Evolutionary conservation across 768 basidiomycete genomes (phyloP).

Genomic region (Lactarius akahatsu): DNA sequence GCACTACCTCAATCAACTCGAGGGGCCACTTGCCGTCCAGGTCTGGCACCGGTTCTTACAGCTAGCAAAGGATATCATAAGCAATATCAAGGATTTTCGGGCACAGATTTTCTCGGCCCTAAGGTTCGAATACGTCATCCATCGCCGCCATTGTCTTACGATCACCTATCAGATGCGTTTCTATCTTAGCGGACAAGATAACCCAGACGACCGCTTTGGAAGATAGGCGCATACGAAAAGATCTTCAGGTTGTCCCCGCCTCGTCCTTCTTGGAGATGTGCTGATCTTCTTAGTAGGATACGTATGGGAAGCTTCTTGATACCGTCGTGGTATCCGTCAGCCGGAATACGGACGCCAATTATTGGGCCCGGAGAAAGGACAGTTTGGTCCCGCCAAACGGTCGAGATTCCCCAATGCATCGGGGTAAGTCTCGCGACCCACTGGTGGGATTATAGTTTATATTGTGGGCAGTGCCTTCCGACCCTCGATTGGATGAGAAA

Average conservation of each 20-base stretch:
- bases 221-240: slow-evolving; percentile 82
- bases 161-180: slow-evolving; percentile 56
- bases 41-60: slow-evolving; percentile 83
- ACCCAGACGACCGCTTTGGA: slow-evolving; percentile 90
- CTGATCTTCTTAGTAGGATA: slow-evolving; percentile 53
- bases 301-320: slow-evolving; percentile 83
- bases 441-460: slow-evolving; percentile 3
- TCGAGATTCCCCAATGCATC: slow-evolving; percentile 65
- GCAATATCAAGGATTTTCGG: slow-evolving; percentile 65
- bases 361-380: slow-evolving; percentile 77
- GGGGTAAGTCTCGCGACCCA: slow-evolving; percentile 41
- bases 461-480: slow-evolving; percentile 30
- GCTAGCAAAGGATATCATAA: slow-evolving; percentile 75
- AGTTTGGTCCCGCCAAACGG: slow-evolving; percentile 55
- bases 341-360: slow-evolving; percentile 69
- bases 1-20: slow-evolving; percentile 75
- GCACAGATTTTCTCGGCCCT: slow-evolving; percentile 68
- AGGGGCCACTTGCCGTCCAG: slow-evolving; percentile 90
- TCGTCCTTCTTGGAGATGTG: not conserved
- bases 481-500: slow-evolving; percentile 63
- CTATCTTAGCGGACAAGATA: slow-evolving; percentile 78
- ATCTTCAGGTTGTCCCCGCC: slow-evolving; percentile 62
- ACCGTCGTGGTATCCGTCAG: slow-evolving; percentile 71
- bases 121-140: slow-evolving; percentile 47
- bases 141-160: slow-evolving; percentile 15